Evolutionary conservation across 2,329 filamentous ascomycete genomes (phyloP), one percentile per base, ranked within the genome.

Genomic region (Immersiporthe knoxdaviesiana): DNA sequence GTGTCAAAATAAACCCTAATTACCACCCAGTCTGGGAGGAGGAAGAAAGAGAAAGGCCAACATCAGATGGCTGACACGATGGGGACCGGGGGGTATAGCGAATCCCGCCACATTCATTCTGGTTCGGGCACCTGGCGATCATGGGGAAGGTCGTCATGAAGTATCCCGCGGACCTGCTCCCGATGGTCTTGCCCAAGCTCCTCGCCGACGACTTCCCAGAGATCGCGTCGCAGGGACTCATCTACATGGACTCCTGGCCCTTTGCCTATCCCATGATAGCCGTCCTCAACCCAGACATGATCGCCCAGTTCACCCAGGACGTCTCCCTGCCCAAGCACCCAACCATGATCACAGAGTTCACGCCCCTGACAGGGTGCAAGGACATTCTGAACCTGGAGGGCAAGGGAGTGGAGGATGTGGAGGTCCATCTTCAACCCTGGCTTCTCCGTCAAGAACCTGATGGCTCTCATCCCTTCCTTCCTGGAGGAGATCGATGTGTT

Each of bases 161-260:
- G 56, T 70, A 75, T n/a, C 77, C 78, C 1, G 56, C 68, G 50
- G 77, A 79, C 66, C 68, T 74, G 1, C 68, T 76, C 44, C 71
- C 73, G 10, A 74, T 77, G 1, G 71, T 71, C 66, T 69, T 75
- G 35, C 71, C 74, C 16, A 65, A 71, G 14, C 64, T 76, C 24
- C 52, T 80, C 14, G 68, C 72, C 35, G 63, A 73, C 37, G 74
- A 78, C 58, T 78, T 75, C 58, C 76, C 78, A 7, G 76, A 78
- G 24, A 52, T 77, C n/a, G 72, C 72, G 1, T 72, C 72, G 24
- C 70, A 74, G 10, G 77, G 77, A 63, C 62, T 77, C 32, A 70
- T 78, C 65, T 79, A 82, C 67, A 70, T 82, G 59, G 81, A 83
- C 64, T 68, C 77, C 18, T 81, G 79, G 77, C 81, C 81, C 4